A percentile compares a stretch with the other conserved stretches of the same genome.
These are phyloP conservation scores for Geotrichum histeridarum DNA, from an alignment of 1,139 yeast genomes.

Conservation along the genomic window DNA sequence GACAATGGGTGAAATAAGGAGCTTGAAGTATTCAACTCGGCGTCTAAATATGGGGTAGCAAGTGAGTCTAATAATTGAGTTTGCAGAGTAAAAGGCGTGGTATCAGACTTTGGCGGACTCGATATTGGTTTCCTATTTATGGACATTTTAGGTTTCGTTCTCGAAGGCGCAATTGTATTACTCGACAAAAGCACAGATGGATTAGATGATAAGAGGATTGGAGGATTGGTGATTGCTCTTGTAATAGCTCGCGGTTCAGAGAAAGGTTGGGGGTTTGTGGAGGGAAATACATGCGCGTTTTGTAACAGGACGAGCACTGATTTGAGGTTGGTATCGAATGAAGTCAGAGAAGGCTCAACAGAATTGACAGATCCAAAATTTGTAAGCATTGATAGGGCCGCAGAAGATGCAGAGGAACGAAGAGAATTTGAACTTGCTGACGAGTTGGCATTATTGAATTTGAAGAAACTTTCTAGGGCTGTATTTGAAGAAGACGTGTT, in stretches of 20 bases:
- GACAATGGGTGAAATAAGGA: constrained; percentile 31
- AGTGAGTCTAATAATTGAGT: constrained; percentile 33
- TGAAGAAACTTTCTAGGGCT: constrained; percentile 19
- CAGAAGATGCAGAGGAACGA: constrained; percentile 30
- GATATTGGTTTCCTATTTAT: too few relatives aligned
- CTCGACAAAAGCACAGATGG: background rate
- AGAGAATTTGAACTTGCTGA: constrained; percentile 19
- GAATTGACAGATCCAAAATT: constrained; percentile 21
- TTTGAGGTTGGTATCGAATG: constrained; percentile 25
- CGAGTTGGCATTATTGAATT: constrained; percentile 4
- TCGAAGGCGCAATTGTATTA: background rate
- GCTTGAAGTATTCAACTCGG: constrained; percentile 22
- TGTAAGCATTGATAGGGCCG: constrained; percentile 30
- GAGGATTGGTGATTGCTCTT: constrained; percentile 1
- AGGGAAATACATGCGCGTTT: constrained; percentile 22
- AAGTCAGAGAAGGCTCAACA: constrained; percentile 19
- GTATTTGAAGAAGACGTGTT: constrained; percentile 20
- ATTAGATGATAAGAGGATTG: background rate
- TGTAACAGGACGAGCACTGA: constrained; percentile 24
- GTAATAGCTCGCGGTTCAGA: background rate
- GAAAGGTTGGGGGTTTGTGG: background rate
- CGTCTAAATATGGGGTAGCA: constrained; percentile 32
- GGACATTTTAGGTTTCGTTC: background rate
- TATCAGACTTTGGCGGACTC: constrained; percentile 22
- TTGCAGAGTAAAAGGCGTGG: constrained; percentile 31